phyloP scores from a whole-genome alignment of 495 filamentous ascomycete species.

The Barbatosphaeria neglecta region DNA sequence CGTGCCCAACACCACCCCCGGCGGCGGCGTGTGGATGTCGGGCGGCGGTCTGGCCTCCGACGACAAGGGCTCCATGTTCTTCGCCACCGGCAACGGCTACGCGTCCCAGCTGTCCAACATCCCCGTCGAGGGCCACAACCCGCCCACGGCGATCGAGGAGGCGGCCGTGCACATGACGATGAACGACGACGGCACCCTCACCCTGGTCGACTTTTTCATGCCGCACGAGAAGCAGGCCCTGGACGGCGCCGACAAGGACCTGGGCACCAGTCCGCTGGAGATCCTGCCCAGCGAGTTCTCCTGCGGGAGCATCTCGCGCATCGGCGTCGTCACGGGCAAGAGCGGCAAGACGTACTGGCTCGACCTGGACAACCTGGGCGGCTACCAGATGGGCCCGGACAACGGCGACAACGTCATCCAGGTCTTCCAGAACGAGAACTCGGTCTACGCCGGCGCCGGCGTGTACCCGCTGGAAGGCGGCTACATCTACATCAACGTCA shows the following conservation, averaged over 20 bases:
- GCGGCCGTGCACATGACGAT: conserved; percentile 31
- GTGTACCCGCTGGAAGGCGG: conserved; percentile 29
- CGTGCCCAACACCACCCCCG: conserved; percentile 11
- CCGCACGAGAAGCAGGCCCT: conserved; percentile 27
- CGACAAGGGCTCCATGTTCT: conserved; percentile 25
- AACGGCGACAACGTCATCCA: conserved; percentile 23
- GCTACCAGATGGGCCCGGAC: conserved; percentile 23
- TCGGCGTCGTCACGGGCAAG: conserved; percentile 23
- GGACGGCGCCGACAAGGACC: conserved; percentile 33
- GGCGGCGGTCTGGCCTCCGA: conserved; percentile 31
- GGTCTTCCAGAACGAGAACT: conserved; percentile 17
- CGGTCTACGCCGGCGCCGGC: conserved; percentile 27
- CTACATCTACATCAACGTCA: conserved; percentile 29
- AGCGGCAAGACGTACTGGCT: conserved; percentile 26
- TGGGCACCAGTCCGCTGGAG: conserved; percentile 28
- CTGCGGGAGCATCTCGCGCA: conserved; percentile 16
- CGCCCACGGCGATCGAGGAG: conserved; percentile 29
- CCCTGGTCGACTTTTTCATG: conserved; percentile 30
- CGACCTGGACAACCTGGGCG: conserved; percentile 22
- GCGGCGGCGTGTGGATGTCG: conserved; percentile 30
- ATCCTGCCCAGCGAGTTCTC: conserved; percentile 25
- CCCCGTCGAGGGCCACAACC: conserved; percentile 25
- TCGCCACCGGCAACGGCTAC: conserved; percentile 32
- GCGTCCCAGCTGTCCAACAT: conserved; percentile 25
- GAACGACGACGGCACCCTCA: conserved; percentile 25